phyloP scores from a whole-genome alignment of 2,329 filamentous ascomycete genomes.

The Penicillium sp. region DNA sequence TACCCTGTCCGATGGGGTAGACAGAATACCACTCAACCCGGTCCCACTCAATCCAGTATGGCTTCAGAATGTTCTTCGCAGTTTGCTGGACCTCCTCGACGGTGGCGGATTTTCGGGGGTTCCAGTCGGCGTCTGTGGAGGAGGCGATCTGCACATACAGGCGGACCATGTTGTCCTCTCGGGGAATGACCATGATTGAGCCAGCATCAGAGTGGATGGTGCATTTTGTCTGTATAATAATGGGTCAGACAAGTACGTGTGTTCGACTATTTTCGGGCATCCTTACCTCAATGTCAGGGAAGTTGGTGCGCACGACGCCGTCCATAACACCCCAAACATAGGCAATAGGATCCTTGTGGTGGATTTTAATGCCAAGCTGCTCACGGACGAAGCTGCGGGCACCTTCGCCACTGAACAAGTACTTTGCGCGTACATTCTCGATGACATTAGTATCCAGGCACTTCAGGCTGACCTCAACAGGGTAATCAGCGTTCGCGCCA shows the following conservation, averaged over 20 bases:
- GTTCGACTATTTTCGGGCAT: background rate
- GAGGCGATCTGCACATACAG: conserved; percentile 59
- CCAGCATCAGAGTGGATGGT: conserved; percentile 65
- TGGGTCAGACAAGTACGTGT: background rate
- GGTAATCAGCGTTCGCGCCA: conserved; percentile 64
- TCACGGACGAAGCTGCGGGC: conserved; percentile 60
- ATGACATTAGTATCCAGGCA: conserved; percentile 69
- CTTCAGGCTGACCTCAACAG: conserved; percentile 73
- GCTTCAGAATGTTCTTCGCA: conserved; percentile 59
- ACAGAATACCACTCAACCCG: conserved; percentile 65
- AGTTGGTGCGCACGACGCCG: conserved; percentile 60
- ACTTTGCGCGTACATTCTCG: conserved; percentile 65
- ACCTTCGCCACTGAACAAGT: conserved; percentile 63
- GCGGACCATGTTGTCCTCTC: conserved; percentile 51
- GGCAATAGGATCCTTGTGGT: conserved; percentile 61
- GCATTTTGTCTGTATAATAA: conserved; percentile 57
- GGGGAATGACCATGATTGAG: conserved; percentile 62
- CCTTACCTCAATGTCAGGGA: conserved; percentile 60
- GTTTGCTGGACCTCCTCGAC: conserved; percentile 57
- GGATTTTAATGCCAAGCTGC: conserved; percentile 64
- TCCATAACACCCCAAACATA: conserved; percentile 68
- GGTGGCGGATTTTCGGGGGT: conserved; percentile 60
- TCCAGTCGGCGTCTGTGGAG: conserved; percentile 60
- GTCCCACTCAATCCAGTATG: conserved; percentile 62
- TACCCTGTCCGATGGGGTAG: conserved; percentile 65